Evolutionary conservation across 2,329 filamentous ascomycete genomes (phyloP), one percentile per base, ranked within the genome.

Genomic region (Fusarium sp.): DNA sequence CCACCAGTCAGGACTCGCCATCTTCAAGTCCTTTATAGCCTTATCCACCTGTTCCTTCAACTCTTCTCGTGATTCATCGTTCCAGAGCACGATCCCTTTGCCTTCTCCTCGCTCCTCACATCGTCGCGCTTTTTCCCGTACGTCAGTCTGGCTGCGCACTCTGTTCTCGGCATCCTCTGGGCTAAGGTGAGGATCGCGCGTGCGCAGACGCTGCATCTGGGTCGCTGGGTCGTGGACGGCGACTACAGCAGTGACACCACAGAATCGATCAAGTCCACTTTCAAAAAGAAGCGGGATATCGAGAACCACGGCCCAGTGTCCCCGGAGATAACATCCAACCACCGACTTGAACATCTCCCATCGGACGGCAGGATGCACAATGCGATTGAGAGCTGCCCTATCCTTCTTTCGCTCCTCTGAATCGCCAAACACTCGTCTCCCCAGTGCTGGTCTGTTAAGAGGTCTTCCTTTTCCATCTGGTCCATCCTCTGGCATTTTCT

Each of bases 251-350:
- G 97, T 91, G 1, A 89, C 90, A 6, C 94, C 94, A 75, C 94
- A 97, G 69, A 97, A 87, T 39, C 88, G 83, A 78, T 99, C 96
- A 79, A 97, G 89, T 4, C 89, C 88, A 71, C 89, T 91, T 83
- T 99, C 96, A 73, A 97, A 97, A 40, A 99, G 84, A 53, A 99
- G 82, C 50, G 96, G 96, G 11, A 99, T 90, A 76, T 99, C 96
- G 17, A 98, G 84, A 35, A 99, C 91, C 6, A 97, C 93, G 0
- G 94, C 94, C 93, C 95, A 96, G 75, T 89, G 78, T 0, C 96
- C 95, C 2, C 80, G 80, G 15, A 96, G 55, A 75, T 97, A 97
- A 71, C 87, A 88, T 63, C 83, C 82, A n/a, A 93, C 75, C 57
- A 98, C 86, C 46, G 86, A 83, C 72, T 85, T 88, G 78, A 93